Percentiles rank a stretch among this genome's conserved stretches.
Evolutionary conservation across 768 basidiomycete genomes (phyloP).

Genomic region (Hortiboletus campestris): DNA sequence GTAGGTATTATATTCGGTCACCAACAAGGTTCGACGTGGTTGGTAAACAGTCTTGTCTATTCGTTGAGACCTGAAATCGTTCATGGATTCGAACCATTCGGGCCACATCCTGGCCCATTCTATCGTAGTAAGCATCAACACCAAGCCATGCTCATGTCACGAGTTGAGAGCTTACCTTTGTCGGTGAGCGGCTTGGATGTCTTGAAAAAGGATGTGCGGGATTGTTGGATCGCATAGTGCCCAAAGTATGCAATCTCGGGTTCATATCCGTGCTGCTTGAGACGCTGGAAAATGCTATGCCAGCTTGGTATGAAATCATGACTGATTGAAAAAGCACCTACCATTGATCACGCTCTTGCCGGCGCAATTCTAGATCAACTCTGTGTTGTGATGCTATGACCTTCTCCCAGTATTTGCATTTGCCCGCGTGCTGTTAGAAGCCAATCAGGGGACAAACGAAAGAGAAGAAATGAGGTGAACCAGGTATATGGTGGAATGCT

Average conservation of each 20-base stretch:
- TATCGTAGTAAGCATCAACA: background rate
- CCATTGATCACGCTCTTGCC: background rate
- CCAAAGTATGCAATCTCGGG: conserved; percentile 4
- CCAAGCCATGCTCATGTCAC: background rate
- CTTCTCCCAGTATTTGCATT: background rate
- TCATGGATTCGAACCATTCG: background rate
- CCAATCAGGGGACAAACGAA: background rate
- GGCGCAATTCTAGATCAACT: background rate
- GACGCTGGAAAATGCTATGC: conserved; percentile 11
- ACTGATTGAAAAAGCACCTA: background rate
- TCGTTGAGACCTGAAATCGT: background rate
- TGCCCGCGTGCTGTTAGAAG: background rate
- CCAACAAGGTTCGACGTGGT: background rate
- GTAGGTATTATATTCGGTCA: background rate
- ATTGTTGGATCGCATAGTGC: background rate
- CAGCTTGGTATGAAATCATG: background rate
- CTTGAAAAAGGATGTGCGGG: conserved; percentile 7
- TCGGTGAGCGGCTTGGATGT: conserved; percentile 5
- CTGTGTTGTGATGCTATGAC: background rate
- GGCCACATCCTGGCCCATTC: conserved; percentile 3
- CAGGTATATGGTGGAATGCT: background rate
- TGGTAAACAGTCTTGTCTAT: background rate
- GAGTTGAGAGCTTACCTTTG: background rate
- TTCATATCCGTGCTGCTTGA: conserved; percentile 5
- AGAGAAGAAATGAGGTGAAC: background rate